Percentiles rank a stretch among this genome's conserved stretches.
Conservation (phyloP, 2,329 filamentous ascomycete species). For the Paecilomyces sp. region DNA sequence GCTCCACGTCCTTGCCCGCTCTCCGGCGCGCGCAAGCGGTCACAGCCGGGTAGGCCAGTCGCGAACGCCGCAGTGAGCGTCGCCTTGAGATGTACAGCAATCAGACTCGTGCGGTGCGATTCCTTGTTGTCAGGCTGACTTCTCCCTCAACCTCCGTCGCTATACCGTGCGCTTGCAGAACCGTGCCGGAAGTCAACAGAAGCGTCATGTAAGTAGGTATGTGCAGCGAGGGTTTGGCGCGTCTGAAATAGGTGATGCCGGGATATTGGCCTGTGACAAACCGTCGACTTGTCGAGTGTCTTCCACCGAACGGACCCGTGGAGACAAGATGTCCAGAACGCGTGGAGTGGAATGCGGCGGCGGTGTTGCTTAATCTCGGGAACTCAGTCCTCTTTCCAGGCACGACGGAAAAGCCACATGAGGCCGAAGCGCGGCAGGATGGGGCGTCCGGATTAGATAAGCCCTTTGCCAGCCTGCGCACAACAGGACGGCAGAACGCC, state of each 20-base stretch:
- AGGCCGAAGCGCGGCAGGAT: conserved; percentile 12
- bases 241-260: conserved; percentile 11
- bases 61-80: conserved; percentile 27
- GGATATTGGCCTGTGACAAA: conserved; percentile 5
- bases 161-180: conserved; percentile 10
- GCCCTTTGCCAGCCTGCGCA: background rate
- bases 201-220: conserved; percentile 24
- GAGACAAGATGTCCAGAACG: background rate
- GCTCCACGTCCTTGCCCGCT: conserved; percentile 2
- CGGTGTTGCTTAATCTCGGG: conserved; percentile 1
- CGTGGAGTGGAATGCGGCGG: background rate
- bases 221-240: conserved; percentile 9
- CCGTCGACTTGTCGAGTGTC: conserved; percentile 1
- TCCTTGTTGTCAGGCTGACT: background rate
- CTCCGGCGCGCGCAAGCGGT: conserved; percentile 2
- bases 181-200: conserved; percentile 23
- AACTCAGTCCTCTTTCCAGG: conserved; percentile 6
- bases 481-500: background rate
- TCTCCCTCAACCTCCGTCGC: conserved; percentile 5
- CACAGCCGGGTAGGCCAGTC: conserved; percentile 13
- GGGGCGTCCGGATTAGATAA: background rate
- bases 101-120: background rate
- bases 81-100: conserved; percentile 13
- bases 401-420: conserved; percentile 26
- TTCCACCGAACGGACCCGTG: background rate